Conservation (phyloP, 129 eudicot species). For the Artemisia annua region DNA sequence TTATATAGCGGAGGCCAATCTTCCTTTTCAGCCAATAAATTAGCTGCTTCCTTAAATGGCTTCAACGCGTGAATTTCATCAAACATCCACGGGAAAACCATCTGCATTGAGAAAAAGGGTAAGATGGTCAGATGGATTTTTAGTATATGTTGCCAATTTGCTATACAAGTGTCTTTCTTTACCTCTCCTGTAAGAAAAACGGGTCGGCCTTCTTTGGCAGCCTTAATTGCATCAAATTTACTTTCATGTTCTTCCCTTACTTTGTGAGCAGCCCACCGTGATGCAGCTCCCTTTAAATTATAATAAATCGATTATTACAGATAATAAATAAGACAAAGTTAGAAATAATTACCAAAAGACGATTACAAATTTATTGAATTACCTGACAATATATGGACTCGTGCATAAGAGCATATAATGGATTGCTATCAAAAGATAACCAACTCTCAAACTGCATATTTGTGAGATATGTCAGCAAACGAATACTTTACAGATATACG, state of each 20-base stretch:
- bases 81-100: conserved; percentile 94
- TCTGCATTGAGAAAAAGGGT: conserved; percentile 37
- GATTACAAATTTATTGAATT: not conserved
- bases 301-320: not conserved
- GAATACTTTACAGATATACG: not conserved
- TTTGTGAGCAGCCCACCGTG: conserved; percentile 89
- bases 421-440: conserved; percentile 70
- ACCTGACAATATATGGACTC: conserved; percentile 97
- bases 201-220: conserved; percentile 78
- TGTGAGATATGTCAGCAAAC: conserved; percentile 6
- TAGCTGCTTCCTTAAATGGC: conserved; percentile 86
- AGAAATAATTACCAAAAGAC: not conserved
- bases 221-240: conserved; percentile 71
- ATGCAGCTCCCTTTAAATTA: conserved; percentile 75
- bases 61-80: conserved; percentile 84
- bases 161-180: not conserved
- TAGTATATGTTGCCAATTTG: not conserved
- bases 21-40: conserved; percentile 70
- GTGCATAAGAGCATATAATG: conserved; percentile 82
- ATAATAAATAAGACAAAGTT: not conserved
- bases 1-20: conserved; percentile 96
- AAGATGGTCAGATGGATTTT: not conserved
- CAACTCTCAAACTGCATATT: conserved; percentile 78
- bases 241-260: conserved; percentile 50
- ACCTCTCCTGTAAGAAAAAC: conserved; percentile 91